Percentiles rank a stretch among this genome's conserved stretches.
These are phyloP conservation scores for Trametes hirsuta DNA, from an alignment of 1,284 basidiomycete genomes.

Conservation along the genomic window DNA sequence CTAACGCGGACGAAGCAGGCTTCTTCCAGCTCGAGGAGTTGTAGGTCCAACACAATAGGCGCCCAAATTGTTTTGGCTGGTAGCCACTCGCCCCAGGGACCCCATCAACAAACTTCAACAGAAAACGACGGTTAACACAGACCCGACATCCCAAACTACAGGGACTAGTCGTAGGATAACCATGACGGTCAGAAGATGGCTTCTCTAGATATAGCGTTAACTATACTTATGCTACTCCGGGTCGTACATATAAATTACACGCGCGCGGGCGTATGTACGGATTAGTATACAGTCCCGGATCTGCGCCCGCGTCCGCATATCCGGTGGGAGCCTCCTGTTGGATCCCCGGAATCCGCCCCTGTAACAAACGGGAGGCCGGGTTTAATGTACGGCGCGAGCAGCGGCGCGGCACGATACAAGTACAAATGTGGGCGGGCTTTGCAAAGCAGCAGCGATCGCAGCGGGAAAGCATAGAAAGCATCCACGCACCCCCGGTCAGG, in stretches of 20 bases:
- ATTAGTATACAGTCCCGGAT: constrained; percentile 15
- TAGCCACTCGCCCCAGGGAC: no score
- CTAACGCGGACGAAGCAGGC: no score
- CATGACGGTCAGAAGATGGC: no score
- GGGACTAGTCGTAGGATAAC: no score
- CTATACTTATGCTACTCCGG: neutral
- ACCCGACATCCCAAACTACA: no score
- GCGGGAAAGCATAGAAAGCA: neutral
- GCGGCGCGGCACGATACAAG: neutral
- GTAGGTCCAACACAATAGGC: no score
- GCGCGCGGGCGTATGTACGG: constrained; percentile 13
- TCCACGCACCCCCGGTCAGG: neutral
- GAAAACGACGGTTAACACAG: no score
- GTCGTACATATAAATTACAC: constrained; percentile 25
- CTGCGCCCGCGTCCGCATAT: constrained; percentile 3
- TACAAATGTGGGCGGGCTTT: neutral
- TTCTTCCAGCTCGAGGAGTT: no score
- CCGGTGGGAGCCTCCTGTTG: neutral
- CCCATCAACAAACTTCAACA: no score
- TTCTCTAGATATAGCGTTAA: no score
- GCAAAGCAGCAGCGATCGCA: neutral
- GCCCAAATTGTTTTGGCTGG: no score
- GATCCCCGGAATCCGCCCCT: no score
- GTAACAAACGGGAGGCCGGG: neutral
- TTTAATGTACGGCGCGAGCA: neutral